These are phyloP conservation scores for Berkeleyomyces rouxiae DNA, from an alignment of 2,329 filamentous ascomycete genomes.

Conservation along the genomic window DNA sequence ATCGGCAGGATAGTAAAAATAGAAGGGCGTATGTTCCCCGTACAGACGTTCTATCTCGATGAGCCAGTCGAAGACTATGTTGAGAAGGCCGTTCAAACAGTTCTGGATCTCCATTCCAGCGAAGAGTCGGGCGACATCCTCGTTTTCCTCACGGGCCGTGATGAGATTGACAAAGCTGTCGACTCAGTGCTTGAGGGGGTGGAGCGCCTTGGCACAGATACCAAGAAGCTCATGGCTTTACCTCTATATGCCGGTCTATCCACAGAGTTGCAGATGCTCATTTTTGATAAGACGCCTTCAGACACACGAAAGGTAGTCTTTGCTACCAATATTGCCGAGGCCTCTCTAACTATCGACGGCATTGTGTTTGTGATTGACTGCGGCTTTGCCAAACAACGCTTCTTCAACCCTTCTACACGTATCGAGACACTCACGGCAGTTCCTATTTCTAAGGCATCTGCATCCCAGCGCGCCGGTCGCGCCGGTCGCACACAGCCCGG, in stretches of 20 bases:
- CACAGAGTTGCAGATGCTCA: constrained; percentile 84
- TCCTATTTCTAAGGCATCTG: constrained; percentile 75
- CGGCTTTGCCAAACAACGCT: constrained; percentile 78
- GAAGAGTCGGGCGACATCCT: constrained; percentile 76
- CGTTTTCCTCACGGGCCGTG: constrained; percentile 78
- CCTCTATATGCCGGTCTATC: constrained; percentile 81
- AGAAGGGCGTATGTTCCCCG: constrained; percentile 75
- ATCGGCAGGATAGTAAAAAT: constrained; percentile 30
- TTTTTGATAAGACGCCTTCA: constrained; percentile 70
- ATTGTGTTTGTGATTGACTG: constrained; percentile 83
- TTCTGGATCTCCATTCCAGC: constrained; percentile 71
- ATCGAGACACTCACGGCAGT: constrained; percentile 77
- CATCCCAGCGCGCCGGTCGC: constrained; percentile 77
- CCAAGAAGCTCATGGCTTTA: constrained; percentile 39
- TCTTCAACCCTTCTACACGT: constrained; percentile 67
- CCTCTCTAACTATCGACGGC: constrained; percentile 83
- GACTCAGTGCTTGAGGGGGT: constrained; percentile 11
- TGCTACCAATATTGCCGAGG: constrained; percentile 91
- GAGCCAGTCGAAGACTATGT: constrained; percentile 72
- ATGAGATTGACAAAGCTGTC: constrained; percentile 58
- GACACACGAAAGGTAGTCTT: constrained; percentile 83
- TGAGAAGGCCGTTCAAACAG: constrained; percentile 62
- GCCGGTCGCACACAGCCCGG: constrained; percentile 79
- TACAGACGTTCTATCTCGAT: constrained; percentile 70
- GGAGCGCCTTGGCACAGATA: constrained; percentile 22